Evolutionary conservation across 371 early-diverging fungal species (phyloP).

Genomic region (Syncephalastrum monosporum): DNA sequence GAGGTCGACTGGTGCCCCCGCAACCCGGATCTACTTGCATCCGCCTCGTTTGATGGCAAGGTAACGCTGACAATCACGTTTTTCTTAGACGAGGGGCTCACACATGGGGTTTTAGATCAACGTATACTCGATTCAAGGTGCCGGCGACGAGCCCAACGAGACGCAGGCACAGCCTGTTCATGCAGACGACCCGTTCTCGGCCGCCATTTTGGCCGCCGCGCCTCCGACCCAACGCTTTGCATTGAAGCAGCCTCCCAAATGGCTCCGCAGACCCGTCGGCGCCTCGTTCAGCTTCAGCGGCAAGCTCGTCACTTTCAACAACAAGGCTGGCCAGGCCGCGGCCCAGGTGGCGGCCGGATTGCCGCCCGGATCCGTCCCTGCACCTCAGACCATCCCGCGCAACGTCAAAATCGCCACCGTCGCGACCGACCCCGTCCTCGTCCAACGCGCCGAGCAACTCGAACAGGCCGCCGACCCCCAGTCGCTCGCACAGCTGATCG

Average conservation of each 20-base stretch:
- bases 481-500: conserved; percentile 56
- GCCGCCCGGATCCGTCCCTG: conserved; percentile 52
- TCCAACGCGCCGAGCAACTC: conserved; percentile 61
- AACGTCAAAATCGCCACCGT: conserved; percentile 49
- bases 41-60: conserved; percentile 88
- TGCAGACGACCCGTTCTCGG: conserved; percentile 76
- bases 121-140: conserved; percentile 79
- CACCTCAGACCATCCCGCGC: conserved; percentile 36
- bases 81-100: not conserved
- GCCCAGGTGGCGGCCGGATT: conserved; percentile 40
- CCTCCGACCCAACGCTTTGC: conserved; percentile 25
- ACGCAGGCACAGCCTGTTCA: conserved; percentile 15
- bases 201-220: conserved; percentile 26
- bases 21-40: conserved; percentile 86
- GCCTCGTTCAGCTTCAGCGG: conserved; percentile 92
- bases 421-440: conserved; percentile 65
- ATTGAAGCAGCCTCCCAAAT: conserved; percentile 90
- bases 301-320: conserved; percentile 73
- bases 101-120: conserved; percentile 46
- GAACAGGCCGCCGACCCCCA: conserved; percentile 58
- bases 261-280: conserved; percentile 92
- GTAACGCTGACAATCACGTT: conserved; percentile 31
- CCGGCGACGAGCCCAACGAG: conserved; percentile 9
- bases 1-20: conserved; percentile 92
- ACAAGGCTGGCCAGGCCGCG: conserved; percentile 46